These are phyloP conservation scores for Leucoagaricus sp. DNA, from an alignment of 1,284 basidiomycete genomes.

Conservation along the genomic window DNA sequence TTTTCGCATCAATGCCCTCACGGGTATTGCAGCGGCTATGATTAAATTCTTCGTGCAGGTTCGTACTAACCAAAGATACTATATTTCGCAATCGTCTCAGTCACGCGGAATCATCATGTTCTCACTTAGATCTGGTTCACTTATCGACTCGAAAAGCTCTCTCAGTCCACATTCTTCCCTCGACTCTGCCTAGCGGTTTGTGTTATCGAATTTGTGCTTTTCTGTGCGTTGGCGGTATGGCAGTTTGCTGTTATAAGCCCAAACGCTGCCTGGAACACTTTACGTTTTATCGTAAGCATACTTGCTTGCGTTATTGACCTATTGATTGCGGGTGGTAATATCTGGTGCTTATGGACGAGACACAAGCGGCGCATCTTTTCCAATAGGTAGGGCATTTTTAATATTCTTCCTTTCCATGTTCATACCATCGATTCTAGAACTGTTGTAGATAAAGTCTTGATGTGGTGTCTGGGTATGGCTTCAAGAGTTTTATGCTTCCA, in stretches of 20 bases:
- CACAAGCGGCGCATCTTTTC: neutral
- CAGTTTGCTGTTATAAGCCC: neutral
- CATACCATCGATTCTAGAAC: neutral
- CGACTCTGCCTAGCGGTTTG: neutral
- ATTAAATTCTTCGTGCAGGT: neutral
- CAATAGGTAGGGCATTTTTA: neutral
- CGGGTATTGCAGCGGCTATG: neutral
- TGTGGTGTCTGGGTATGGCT: conserved; percentile 7
- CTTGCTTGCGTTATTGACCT: neutral
- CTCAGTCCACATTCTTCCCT: neutral
- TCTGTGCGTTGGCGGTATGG: neutral
- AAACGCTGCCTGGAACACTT: neutral
- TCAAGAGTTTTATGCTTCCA: too few species aligned
- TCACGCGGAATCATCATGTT: too few species aligned
- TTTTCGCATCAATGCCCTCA: neutral
- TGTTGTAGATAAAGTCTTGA: neutral
- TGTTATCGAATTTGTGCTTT: neutral
- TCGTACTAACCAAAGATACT: neutral
- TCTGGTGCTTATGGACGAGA: conserved; percentile 1
- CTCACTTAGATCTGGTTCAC: conserved; percentile 3
- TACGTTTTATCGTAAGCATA: neutral
- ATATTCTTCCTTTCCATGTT: neutral
- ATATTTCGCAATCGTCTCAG: neutral
- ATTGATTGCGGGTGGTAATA: neutral
- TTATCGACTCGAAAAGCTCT: neutral